These are phyloP conservation scores for Ophiostoma himal-ulmi DNA, from an alignment of 2,329 filamentous ascomycete species.

Conservation along the genomic window DNA sequence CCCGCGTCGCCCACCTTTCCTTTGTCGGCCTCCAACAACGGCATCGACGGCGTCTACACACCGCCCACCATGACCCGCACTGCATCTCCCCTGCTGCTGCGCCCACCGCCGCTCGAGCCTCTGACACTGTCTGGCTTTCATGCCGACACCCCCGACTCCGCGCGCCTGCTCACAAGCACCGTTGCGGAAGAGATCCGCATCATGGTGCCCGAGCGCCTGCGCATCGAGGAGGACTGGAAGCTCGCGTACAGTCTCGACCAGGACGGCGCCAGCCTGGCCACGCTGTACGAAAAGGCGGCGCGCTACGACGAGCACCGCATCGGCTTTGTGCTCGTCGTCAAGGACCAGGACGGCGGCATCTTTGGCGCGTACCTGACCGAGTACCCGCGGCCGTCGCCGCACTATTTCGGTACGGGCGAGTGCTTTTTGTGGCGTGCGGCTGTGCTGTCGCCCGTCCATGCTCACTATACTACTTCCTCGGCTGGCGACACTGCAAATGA, in stretches of 20 bases:
- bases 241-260: slow-evolving; percentile 86
- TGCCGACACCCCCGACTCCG: slow-evolving; percentile 51
- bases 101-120: slow-evolving; percentile 82
- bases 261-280: slow-evolving; percentile 80
- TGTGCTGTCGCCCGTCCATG: slow-evolving; percentile 55
- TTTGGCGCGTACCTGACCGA: slow-evolving; percentile 96
- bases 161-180: slow-evolving; percentile 61
- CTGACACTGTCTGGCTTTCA: slow-evolving; percentile 64
- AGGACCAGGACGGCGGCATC: slow-evolving; percentile 68
- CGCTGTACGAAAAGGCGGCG: slow-evolving; percentile 75
- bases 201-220: slow-evolving; percentile 77
- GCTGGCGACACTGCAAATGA: too few relatives aligned
- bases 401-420: slow-evolving; percentile 94
- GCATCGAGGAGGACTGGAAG: slow-evolving; percentile 81
- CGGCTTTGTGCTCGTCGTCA: slow-evolving; percentile 84
- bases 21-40: slow-evolving; percentile 8
- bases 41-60: slow-evolving; percentile 37
- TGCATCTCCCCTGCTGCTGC: slow-evolving; percentile 77
- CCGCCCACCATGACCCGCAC: slow-evolving; percentile 44
- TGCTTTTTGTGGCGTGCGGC: slow-evolving; percentile 86
- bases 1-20: background rate
- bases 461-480: slow-evolving; percentile 46
- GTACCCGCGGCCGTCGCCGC: slow-evolving; percentile 68
- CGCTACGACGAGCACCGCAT: slow-evolving; percentile 62
- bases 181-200: slow-evolving; percentile 91